These are phyloP conservation scores for Leccinum fibrillosum DNA, from an alignment of 768 basidiomycete species.

Conservation along the genomic window DNA sequence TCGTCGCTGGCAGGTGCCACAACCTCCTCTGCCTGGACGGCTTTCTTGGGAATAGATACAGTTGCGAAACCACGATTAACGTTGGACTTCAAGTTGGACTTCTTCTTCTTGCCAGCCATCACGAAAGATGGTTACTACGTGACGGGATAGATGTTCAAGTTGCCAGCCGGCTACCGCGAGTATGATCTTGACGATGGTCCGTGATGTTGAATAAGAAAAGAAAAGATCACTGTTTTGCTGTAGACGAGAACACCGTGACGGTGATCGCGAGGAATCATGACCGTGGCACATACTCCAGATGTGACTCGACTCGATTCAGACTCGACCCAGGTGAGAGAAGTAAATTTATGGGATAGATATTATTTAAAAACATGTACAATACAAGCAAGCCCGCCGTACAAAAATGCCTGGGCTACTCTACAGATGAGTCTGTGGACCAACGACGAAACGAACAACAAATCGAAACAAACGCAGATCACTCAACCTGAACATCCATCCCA, in stretches of 20 bases:
- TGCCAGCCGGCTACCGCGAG: neutral
- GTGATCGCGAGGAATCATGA: neutral
- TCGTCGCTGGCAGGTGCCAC: constrained; percentile 10
- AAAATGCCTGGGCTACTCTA: constrained; percentile 30
- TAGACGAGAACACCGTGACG: neutral
- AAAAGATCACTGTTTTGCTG: neutral
- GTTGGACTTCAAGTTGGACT: constrained; percentile 53
- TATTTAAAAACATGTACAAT: constrained; percentile 25
- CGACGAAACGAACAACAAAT: constrained; percentile 11
- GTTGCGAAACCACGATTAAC: constrained; percentile 77
- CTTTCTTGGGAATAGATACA: constrained; percentile 80
- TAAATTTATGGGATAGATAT: constrained; percentile 17
- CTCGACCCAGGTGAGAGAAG: neutral
- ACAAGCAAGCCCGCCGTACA: constrained; percentile 27
- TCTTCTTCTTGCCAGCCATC: constrained; percentile 81
- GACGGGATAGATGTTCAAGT: neutral
- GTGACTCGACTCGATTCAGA: neutral
- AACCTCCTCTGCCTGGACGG: constrained; percentile 32
- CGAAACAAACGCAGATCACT: constrained; percentile 17
- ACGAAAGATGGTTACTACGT: neutral
- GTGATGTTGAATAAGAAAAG: neutral
- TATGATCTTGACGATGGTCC: neutral
- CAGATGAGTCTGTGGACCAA: constrained; percentile 19
- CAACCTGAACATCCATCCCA: constrained; percentile 26
- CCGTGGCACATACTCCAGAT: neutral